These are phyloP conservation scores for Dujonia santamariae DNA, from an alignment of 1,139 yeast genomes.

Conservation along the genomic window DNA sequence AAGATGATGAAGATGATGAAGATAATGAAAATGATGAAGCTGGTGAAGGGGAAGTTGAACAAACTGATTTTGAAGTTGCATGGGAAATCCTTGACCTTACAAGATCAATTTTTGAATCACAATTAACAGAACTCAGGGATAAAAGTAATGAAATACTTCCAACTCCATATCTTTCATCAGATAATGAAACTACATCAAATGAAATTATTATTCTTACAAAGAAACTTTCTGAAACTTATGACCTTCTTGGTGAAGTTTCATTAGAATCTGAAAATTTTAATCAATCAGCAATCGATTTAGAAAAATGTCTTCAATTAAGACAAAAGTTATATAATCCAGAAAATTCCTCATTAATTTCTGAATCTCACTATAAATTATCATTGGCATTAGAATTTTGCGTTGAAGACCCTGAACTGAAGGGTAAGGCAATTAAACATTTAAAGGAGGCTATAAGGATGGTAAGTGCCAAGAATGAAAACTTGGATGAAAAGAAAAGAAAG, in stretches of 20 bases:
- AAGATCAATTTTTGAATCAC: slow-evolving; percentile 54
- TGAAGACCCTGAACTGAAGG: slow-evolving; percentile 47
- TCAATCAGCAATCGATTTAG: slow-evolving; percentile 71
- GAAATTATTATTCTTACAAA: slow-evolving; percentile 36
- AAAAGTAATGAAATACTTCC: slow-evolving; percentile 14
- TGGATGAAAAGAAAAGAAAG: slow-evolving; percentile 29
- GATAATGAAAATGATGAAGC: slow-evolving; percentile 32
- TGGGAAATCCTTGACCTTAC: slow-evolving; percentile 85
- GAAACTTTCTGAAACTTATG: slow-evolving; percentile 73
- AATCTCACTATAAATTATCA: slow-evolving; percentile 79
- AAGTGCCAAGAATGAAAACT: slow-evolving; percentile 33
- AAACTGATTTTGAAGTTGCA: slow-evolving; percentile 75
- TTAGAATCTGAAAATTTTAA: slow-evolving; percentile 79
- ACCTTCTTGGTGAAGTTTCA: slow-evolving; percentile 84
- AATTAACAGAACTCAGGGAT: slow-evolving; percentile 27
- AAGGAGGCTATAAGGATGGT: slow-evolving; percentile 61
- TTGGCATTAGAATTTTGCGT: slow-evolving; percentile 72
- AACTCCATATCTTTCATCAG: slow-evolving; percentile 34
- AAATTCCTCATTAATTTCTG: slow-evolving; percentile 64
- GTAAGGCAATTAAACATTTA: slow-evolving; percentile 57
- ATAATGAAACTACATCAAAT: slow-evolving; percentile 29
- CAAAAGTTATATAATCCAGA: slow-evolving; percentile 46
- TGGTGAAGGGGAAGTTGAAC: slow-evolving; percentile 23
- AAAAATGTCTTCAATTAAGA: slow-evolving; percentile 55
- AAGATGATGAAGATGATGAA: slow-evolving; percentile 13